Evolutionary conservation across 108 stramenopile genomes (phyloP), one percentile per base, ranked within the genome.

Genomic region (Stephanodiscus minutulus): DNA sequence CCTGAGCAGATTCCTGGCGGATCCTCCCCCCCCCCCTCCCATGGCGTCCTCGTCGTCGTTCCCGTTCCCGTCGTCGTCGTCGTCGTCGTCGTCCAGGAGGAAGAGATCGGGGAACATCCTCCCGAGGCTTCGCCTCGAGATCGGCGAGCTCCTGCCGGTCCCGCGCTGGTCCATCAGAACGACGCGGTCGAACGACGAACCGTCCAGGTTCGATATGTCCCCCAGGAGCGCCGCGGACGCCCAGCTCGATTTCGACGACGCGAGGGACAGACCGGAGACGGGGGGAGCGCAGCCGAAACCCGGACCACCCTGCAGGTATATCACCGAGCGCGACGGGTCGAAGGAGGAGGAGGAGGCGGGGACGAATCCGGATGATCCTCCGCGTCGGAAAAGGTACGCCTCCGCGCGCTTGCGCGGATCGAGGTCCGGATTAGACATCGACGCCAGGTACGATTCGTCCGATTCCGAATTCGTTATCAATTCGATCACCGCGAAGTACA

Each of bases 141-240:
- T 78, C 10, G 95, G 86, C 35, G 88, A 74, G 25, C 93, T 94
- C 47, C 69, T 56, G 1, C 97, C 97, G 7, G 97, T 98, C 8
- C 97, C 97, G 49, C 97, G 86, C 74, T 98, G 97, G 86, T 97
- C 97, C 92, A 97, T 89, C 43, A 97, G 52, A 3, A 97, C 82
- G 12, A 96, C 69, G 8, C 88, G 87, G 50, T 81, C 64, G 50
- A 82, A 89, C 7, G 64, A 52, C 50, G 84, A 74, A 9, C 86
- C 84, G 20, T 73, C 72, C 6, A 44, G 9, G 43, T 80, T 80
- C 0, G 56, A 69, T 17, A 73, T 35, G 10, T 63, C 79, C 22
- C 72, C 79, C 8, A 70, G 39, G 52, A 96, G 68, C 27, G 89
- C 94, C 52, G 80, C 61, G 21, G 82, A 86, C 6, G 87, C 91